Evolutionary conservation across 2,329 filamentous ascomycete species (phyloP).

Genomic region (Grosmannia serpens): DNA sequence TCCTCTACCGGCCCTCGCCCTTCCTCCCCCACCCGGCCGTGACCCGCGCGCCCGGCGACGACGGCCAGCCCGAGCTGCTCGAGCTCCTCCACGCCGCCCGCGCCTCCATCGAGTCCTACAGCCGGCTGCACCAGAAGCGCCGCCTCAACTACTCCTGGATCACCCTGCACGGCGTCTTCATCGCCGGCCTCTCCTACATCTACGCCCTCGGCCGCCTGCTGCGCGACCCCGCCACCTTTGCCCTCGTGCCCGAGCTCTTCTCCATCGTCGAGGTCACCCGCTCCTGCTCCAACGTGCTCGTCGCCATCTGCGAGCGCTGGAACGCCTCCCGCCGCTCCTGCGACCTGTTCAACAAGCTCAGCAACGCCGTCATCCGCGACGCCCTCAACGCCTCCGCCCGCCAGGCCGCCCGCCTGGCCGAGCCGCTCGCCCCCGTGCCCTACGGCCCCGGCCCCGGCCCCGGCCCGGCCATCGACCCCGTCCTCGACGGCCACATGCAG

Average conservation of each 20-base stretch:
- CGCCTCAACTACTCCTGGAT: slow-evolving; percentile 14
- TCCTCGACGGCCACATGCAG: not conserved
- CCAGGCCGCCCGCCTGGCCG: not conserved
- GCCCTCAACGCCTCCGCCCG: not conserved
- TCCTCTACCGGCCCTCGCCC: slow-evolving; percentile 9
- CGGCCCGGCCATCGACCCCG: not conserved
- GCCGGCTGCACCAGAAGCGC: slow-evolving; percentile 7
- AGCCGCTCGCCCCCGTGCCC: not conserved
- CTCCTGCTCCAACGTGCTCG: slow-evolving; percentile 13
- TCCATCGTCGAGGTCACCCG: slow-evolving; percentile 9
- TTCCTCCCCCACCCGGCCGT: slow-evolving; percentile 4
- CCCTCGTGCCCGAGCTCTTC: slow-evolving; percentile 6
- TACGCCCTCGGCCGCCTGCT: slow-evolving; percentile 11
- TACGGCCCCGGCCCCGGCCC: not conserved
- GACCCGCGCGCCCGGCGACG: not conserved
- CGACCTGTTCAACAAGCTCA: not conserved
- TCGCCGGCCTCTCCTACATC: slow-evolving; percentile 11
- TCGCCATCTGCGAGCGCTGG: slow-evolving; percentile 14
- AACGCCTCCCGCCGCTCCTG: slow-evolving; percentile 6
- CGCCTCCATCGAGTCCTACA: slow-evolving; percentile 6
- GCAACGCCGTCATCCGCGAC: not conserved
- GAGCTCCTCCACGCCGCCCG: not conserved
- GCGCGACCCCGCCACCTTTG: not conserved
- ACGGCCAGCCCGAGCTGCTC: slow-evolving; percentile 3
- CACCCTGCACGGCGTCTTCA: slow-evolving; percentile 13